Evolutionary conservation across 495 filamentous ascomycete genomes (phyloP).

Genomic region (Tetracladium marchalianum): DNA sequence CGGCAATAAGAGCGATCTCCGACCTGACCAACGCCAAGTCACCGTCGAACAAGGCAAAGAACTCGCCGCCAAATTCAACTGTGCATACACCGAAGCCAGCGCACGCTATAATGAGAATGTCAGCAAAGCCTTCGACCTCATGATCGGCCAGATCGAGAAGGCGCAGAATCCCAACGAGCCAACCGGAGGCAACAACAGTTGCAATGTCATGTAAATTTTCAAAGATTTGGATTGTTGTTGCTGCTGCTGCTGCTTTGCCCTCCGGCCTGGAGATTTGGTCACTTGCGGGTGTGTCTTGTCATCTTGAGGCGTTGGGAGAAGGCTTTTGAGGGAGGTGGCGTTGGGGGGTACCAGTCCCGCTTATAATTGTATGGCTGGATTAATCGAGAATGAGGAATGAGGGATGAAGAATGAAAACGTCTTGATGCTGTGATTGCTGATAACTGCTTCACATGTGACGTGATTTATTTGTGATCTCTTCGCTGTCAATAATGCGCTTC

Average conservation of each 20-base stretch:
- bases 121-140: constrained; percentile 80
- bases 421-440: too few relatives aligned
- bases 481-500: too few relatives aligned
- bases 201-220: constrained; percentile 62
- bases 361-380: too few relatives aligned
- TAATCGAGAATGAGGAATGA: too few relatives aligned
- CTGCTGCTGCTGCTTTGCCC: neutral
- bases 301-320: constrained; percentile 7
- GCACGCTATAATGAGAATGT: constrained; percentile 94
- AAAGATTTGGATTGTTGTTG: neutral
- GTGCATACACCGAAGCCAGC: constrained; percentile 90
- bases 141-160: constrained; percentile 94
- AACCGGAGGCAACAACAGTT: constrained; percentile 60
- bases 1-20: constrained; percentile 93
- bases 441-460: too few relatives aligned
- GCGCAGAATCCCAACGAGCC: constrained; percentile 82
- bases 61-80: constrained; percentile 76
- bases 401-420: too few relatives aligned
- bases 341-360: neutral
- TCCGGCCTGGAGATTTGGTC: too few relatives aligned
- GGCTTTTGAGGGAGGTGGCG: constrained; percentile 1
- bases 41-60: constrained; percentile 70
- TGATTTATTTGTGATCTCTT: too few relatives aligned
- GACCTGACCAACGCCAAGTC: constrained; percentile 88
- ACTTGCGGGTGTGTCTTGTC: neutral